Evolutionary conservation across 2,329 filamentous ascomycete genomes (phyloP), one percentile per base, ranked within the genome.

Genomic region (Parascedosporium putredinis): DNA sequence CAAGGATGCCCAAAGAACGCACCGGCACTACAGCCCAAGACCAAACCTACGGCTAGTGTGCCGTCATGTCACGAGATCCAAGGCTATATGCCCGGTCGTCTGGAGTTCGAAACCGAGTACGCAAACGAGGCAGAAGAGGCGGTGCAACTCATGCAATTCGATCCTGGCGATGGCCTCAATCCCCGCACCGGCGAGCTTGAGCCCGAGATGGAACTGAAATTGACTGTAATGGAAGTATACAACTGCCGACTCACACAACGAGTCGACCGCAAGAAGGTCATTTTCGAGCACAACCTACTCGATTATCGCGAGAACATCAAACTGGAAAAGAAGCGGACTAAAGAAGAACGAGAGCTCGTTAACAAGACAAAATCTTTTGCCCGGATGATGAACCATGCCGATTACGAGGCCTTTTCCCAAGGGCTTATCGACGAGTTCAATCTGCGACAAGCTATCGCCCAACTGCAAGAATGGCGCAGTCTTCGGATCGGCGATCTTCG

Each of bases 221-320:
- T 97, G 69, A 95, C 89, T 0, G 89, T 98, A 18, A 96, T 98
- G 82, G 89, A 95, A 56, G 95, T 98, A 47, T 98, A 98, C 73
- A 98, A 98, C 62, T 84, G 86, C 51, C 82, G 90, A 4, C 71
- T 98, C 16, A 95, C 90, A 2, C 86, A 90, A 51, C 83, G 93
- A 56, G 91, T 91, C 5, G 91, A 97, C 60, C 79, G 93, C 43
- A 98, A 98, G 68, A 94, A 93, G 69, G 86, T 97, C 47, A 86
- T 98, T 5, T 97, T 98, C 59, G 90, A 97, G 62, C 93, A 98
- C 66, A 86, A 86, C 53, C 73, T 98, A 24, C 74, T 98, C 3
- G 91, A 98, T 50, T 98, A 98, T 61, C 78, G 89, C 54, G 94
- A 95, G 65, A 95, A 95, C 62, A 84, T 79, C 23, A 86, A 88